Percentiles rank a stretch among this genome's conserved stretches.
These are phyloP conservation scores for Exophiala oligosperma DNA, from an alignment of 2,329 filamentous ascomycete species.

Conservation along the genomic window DNA sequence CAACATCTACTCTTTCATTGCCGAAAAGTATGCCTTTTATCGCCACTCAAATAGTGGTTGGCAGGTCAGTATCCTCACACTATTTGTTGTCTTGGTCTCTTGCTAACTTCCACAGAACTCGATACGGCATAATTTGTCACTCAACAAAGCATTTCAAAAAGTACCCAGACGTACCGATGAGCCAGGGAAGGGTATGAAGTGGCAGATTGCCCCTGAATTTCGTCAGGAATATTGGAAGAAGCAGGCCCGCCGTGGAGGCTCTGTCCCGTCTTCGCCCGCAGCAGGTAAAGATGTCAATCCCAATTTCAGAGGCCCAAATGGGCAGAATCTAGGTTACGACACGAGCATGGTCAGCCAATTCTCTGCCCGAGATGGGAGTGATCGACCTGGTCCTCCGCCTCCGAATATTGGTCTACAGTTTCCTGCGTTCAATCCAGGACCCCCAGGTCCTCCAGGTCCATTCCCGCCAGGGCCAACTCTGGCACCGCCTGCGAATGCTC, in stretches of 20 bases:
- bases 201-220: conserved; percentile 84
- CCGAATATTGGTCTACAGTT: conserved; percentile 22
- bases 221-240: conserved; percentile 86
- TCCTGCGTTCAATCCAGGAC: conserved; percentile 20
- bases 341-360: conserved; percentile 41
- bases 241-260: conserved; percentile 44
- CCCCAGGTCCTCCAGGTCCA: conserved; percentile 2
- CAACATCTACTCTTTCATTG: conserved; percentile 94
- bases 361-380: conserved; percentile 30
- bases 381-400: conserved; percentile 12
- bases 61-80: conserved; percentile 64
- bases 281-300: conserved; percentile 42
- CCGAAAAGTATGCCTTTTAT: conserved; percentile 89
- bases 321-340: conserved; percentile 33
- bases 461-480: conserved; percentile 21
- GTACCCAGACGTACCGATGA: conserved; percentile 90
- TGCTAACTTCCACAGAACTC: conserved; percentile 65
- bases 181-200: conserved; percentile 98
- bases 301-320: conserved; percentile 38
- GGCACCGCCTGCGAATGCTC: conserved; percentile 42
- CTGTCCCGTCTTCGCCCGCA: conserved; percentile 46
- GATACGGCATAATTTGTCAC: conserved; percentile 90
- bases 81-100: neutral
- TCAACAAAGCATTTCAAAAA: conserved; percentile 94
- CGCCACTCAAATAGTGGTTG: conserved; percentile 81